Conservation (phyloP, 2,329 filamentous ascomycete genomes). For the Tolypocladium tundrense region DNA sequence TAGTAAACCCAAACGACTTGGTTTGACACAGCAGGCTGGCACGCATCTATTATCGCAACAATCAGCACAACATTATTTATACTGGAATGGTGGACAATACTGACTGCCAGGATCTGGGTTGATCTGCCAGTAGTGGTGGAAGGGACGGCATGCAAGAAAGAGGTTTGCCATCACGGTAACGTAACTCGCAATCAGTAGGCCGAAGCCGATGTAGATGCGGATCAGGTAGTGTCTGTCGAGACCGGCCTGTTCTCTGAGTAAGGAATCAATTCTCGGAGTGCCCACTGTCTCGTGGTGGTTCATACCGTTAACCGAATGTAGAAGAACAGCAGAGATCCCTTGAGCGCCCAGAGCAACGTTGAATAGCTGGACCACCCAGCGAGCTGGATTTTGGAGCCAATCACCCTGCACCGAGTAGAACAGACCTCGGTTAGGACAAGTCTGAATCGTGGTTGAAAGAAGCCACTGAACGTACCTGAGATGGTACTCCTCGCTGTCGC, state of each 20-base stretch:
- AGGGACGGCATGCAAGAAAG: slow-evolving; percentile 40
- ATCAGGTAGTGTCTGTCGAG: slow-evolving; percentile 29
- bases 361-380: slow-evolving; percentile 46
- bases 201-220: slow-evolving; percentile 40
- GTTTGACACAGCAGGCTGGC: slow-evolving; percentile 38
- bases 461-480: slow-evolving; percentile 15
- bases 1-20: slow-evolving; percentile 42
- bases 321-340: slow-evolving; percentile 45
- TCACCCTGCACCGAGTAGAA: slow-evolving; percentile 23
- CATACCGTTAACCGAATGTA: slow-evolving; percentile 39
- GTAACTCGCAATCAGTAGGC: slow-evolving; percentile 36
- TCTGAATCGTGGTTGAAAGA: not conserved
- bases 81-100: slow-evolving; percentile 10
- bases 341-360: slow-evolving; percentile 42
- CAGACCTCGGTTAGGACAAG: not conserved
- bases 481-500: slow-evolving; percentile 32
- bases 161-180: slow-evolving; percentile 37
- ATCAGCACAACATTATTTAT: not conserved
- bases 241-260: slow-evolving; percentile 19
- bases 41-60: slow-evolving; percentile 21
- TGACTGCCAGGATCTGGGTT: slow-evolving; percentile 44
- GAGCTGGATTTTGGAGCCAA: slow-evolving; percentile 47
- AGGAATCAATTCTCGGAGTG: not conserved
- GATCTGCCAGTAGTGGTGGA: slow-evolving; percentile 48
- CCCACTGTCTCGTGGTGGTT: not conserved